Evolutionary conservation across 805 yeast genomes (phyloP), one percentile per base, ranked within the genome.

Genomic region (Kodamaea kakaduensis): DNA sequence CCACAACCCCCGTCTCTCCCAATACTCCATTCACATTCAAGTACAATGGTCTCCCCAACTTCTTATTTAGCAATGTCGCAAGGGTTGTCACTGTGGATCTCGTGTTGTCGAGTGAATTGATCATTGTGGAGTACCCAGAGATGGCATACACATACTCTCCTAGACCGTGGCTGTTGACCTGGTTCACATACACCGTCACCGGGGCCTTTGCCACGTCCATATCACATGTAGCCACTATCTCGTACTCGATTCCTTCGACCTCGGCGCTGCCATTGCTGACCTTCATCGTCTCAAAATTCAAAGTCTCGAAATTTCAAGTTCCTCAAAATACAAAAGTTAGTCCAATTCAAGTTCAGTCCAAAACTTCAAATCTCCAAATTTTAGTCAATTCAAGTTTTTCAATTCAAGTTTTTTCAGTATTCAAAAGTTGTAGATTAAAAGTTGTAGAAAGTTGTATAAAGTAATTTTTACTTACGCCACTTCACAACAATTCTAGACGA

Each of bases 131-230:
- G 38, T 47, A 52, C 4, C 51, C 44, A 12, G 44, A 41, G 9
- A 61, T 59, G 6, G 63, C 47, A 41, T 60, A 62, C 4, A 56
- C 48, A 40, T 62, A 62, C 25, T 52, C 46, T 10, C 63, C 64
- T 25, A 56, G 41, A 10, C 38, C 18, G 1, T 27, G 15, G 36
- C 54, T 56, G 22, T 48, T 47, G 9, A 22, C 31, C 30, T 55
- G 52, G 38, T 53, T 59, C 17, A 59, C 37, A 41, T 59, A 59
- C 9, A 60, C 52, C n/a, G 61, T 46, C 4, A 53, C 43, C 6
- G 64, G 65, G 3, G 50, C 38, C n/a, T 38, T 45, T 10, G 45
- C 33, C 10, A 25, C 22, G 7, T 33, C 25, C 15, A 36, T 13
- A 19, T 29, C 12, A 27, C 36, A 31, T 9, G 48, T 41, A 15